These are phyloP conservation scores for Leptographium procerum DNA, from an alignment of 2,329 filamentous ascomycete genomes.

Conservation along the genomic window DNA sequence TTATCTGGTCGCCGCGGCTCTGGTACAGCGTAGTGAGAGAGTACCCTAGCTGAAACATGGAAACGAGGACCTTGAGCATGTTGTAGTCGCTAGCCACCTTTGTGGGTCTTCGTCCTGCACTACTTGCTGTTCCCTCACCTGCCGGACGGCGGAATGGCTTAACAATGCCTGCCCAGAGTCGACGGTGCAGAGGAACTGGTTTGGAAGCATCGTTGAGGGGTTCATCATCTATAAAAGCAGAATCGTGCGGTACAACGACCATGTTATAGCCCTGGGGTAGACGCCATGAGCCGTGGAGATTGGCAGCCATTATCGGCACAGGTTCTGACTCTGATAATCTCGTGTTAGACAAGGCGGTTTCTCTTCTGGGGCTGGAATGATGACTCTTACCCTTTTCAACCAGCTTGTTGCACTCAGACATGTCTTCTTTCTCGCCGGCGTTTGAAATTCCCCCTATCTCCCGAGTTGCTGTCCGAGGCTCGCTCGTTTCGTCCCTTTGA, in stretches of 20 bases:
- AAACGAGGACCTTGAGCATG: not conserved
- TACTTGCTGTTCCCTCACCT: not conserved
- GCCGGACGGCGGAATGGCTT: not conserved
- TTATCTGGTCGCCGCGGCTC: not conserved
- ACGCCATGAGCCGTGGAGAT: not conserved
- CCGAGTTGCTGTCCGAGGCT: too few species aligned
- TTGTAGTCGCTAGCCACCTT: not conserved
- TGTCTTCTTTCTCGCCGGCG: too few species aligned
- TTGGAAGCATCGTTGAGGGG: not conserved
- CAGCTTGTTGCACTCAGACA: too few species aligned
- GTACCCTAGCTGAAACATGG: not conserved
- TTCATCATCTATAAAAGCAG: not conserved
- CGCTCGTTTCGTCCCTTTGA: too few species aligned
- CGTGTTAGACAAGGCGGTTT: too few species aligned
- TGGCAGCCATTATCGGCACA: not conserved
- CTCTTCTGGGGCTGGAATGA: too few species aligned
- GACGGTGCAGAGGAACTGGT: not conserved
- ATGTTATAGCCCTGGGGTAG: not conserved
- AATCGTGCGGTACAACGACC: not conserved
- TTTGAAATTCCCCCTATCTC: too few species aligned
- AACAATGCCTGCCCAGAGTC: not conserved
- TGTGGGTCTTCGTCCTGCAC: not conserved
- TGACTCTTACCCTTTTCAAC: too few species aligned
- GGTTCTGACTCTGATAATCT: not conserved
- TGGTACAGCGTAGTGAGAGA: not conserved